Evolutionary conservation across 2,329 filamentous ascomycete genomes (phyloP), one percentile per base, ranked within the genome.

Genomic region (Phialophora chinensis): DNA sequence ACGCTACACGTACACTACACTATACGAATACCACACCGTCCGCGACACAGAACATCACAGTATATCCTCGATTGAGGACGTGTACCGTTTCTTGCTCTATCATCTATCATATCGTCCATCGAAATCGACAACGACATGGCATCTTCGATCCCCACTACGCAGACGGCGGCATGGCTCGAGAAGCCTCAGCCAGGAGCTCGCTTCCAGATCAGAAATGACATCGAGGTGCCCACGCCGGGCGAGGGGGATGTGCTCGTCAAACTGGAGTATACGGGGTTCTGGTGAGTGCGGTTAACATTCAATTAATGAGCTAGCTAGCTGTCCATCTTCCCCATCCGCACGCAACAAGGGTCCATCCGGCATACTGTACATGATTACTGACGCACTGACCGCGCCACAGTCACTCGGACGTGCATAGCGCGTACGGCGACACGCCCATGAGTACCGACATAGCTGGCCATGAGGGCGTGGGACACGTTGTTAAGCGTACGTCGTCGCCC

Each of bases 371-470:
- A 31, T 31, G 31, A 25, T 47, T 4, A 35, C 53, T 17, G 5
- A 33, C 53, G 25, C 12, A 35, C 25, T 11, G 27, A 55, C 11
- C 10, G 4, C 7, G 47, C n/a, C 38, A 7, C 56, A 74, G 73
- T 60, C 81, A 83, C 72, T 82, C 80, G 1, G 81, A 83, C 72
- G 78, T 81, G 63, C 79, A 79, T 65, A 82, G 81, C 66, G 77
- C 83, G 5, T 76, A 77, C 11, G 79, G 78, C 7, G 76, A 80
- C 71, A 75, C 80, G 67, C 71, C 77, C 55, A 74, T 83, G 80
- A 71, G 74, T 72, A 82, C 80, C 6, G 75, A 81, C 65, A 78
- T 83, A 3, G 80, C 81, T 2, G 81, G 81, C 2, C 81, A 83
- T 69, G 81, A 83, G 65, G 81, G 81, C 20, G 76, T 83, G 23